phyloP scores from a whole-genome alignment of 75 land plant species.

The Ceratopteris richardii region DNA sequence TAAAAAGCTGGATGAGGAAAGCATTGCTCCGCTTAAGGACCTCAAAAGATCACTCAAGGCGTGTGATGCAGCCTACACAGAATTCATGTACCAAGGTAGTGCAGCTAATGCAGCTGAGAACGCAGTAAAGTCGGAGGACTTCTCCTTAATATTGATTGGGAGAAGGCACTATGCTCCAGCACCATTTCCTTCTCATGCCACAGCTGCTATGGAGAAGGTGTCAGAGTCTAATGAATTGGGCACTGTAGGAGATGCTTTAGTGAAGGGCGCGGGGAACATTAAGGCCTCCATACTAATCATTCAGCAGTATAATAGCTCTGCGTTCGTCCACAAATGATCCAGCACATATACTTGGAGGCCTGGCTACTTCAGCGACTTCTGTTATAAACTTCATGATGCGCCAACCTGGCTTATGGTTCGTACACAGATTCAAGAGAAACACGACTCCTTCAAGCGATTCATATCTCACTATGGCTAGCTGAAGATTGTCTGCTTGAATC shows the following conservation, averaged over 20 bases:
- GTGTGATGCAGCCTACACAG: slow-evolving; percentile 4
- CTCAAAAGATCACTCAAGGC: neutral
- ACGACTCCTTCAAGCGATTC: too few species aligned
- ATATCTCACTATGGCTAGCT: too few species aligned
- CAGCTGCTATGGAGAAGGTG: neutral
- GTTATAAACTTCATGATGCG: too few species aligned
- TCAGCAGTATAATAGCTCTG: neutral
- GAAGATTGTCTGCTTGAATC: too few species aligned
- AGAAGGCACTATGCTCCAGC: neutral
- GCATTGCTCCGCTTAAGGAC: slow-evolving; percentile 16
- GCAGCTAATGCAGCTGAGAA: neutral
- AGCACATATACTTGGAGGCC: too few species aligned
- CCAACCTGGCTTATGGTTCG: too few species aligned
- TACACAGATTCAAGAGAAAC: too few species aligned
- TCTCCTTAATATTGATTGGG: neutral
- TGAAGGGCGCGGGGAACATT: neutral
- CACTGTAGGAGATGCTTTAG: slow-evolving; percentile 1
- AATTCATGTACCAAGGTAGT: neutral
- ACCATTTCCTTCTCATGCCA: too few species aligned
- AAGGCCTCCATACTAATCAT: slow-evolving; percentile 11
- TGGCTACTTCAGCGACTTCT: too few species aligned
- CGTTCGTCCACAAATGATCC: neutral
- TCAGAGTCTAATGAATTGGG: slow-evolving; percentile 2
- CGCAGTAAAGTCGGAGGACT: neutral
- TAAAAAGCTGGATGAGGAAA: slow-evolving; percentile 40